These are phyloP conservation scores for Nemania bipapillata DNA, from an alignment of 2,329 filamentous ascomycete species.

Conservation along the genomic window DNA sequence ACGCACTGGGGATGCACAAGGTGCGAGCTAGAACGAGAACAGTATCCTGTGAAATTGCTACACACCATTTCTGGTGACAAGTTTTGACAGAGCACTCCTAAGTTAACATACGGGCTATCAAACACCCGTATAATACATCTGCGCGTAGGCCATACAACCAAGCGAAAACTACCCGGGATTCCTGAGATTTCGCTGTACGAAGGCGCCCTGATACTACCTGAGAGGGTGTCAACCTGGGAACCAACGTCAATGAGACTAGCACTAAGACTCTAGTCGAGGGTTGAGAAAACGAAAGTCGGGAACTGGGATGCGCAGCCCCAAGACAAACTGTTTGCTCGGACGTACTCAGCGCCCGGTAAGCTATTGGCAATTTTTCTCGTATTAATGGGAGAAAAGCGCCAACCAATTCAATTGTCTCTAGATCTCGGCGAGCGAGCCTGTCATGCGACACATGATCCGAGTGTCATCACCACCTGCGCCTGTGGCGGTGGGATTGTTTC, in stretches of 20 bases:
- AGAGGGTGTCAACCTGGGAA: neutral
- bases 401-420: neutral
- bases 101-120: no score
- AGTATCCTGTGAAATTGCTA: no score
- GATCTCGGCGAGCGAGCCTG: conserved; percentile 1
- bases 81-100: no score
- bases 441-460: neutral
- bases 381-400: neutral
- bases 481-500: neutral
- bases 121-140: no score
- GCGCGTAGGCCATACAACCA: no score
- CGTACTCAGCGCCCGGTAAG: neutral
- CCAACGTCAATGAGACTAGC: neutral
- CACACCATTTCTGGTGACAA: no score
- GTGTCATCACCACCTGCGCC: neutral
- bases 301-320: neutral
- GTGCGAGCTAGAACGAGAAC: no score
- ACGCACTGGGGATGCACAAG: no score
- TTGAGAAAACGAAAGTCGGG: neutral
- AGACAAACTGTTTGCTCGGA: neutral
- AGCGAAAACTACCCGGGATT: no score
- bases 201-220: neutral
- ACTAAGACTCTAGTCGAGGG: neutral
- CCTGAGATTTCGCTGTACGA: neutral
- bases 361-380: neutral